A percentile compares a stretch with the other conserved stretches of the same genome.
Conservation (phyloP, 2,329 filamentous ascomycete genomes). For the Penicillium glabrum region DNA sequence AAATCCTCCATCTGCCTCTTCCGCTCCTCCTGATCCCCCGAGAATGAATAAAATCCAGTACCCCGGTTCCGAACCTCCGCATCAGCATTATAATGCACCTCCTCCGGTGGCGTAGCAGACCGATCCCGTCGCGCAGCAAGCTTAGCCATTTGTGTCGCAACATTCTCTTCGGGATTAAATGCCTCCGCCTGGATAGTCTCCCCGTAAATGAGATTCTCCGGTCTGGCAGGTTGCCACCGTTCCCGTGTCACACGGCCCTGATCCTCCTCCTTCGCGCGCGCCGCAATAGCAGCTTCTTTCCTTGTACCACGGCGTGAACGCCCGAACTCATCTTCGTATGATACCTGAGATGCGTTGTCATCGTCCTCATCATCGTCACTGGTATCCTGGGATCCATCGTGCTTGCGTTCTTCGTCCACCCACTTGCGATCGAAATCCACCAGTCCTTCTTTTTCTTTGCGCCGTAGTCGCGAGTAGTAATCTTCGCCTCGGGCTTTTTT, state of each 20-base stretch:
- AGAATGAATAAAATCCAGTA: slow-evolving; percentile 89
- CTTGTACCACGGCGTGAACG: slow-evolving; percentile 73
- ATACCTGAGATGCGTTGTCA: slow-evolving; percentile 65
- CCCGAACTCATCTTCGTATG: slow-evolving; percentile 90
- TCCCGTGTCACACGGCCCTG: slow-evolving; percentile 18
- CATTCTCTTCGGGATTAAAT: slow-evolving; percentile 71
- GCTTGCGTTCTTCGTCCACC: slow-evolving; percentile 64
- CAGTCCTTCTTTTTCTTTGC: slow-evolving; percentile 56
- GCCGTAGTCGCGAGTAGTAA: slow-evolving; percentile 59
- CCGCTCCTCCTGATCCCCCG: slow-evolving; percentile 66
- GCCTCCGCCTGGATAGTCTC: slow-evolving; percentile 81
- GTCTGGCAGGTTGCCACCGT: slow-evolving; percentile 51
- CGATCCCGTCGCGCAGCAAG: slow-evolving; percentile 76
- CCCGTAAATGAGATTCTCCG: slow-evolving; percentile 75
- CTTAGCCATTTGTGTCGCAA: slow-evolving; percentile 69
- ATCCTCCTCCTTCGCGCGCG: slow-evolving; percentile 49
- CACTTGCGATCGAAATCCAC: slow-evolving; percentile 97
- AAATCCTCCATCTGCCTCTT: slow-evolving; percentile 75
- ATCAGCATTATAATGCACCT: slow-evolving; percentile 81
- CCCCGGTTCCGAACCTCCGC: slow-evolving; percentile 84
- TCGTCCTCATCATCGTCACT: slow-evolving; percentile 43
- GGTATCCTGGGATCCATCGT: slow-evolving; percentile 34
- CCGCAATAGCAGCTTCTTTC: slow-evolving; percentile 64
- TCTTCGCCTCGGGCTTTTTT: slow-evolving; percentile 23
- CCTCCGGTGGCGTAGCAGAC: slow-evolving; percentile 74